Conservation (phyloP, 148 eudicot species). For the Camellia japonica region DNA sequence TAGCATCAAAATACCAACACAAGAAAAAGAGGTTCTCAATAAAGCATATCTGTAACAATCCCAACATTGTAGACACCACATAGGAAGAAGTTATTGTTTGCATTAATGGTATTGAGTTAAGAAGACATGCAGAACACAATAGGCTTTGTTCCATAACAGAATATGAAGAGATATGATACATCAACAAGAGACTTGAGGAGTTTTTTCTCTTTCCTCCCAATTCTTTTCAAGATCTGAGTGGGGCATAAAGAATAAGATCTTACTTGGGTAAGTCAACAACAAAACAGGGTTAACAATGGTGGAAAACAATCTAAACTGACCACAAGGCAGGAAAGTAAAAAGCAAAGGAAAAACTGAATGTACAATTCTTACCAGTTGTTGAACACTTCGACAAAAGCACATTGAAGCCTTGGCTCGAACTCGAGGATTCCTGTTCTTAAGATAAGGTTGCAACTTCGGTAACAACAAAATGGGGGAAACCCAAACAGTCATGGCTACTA, state of each 20-base stretch:
- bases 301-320: neutral
- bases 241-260: neutral
- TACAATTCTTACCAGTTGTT: slow-evolving; percentile 43
- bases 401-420: slow-evolving; percentile 71
- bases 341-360: neutral
- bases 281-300: neutral
- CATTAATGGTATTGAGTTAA: neutral
- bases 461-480: slow-evolving; percentile 49
- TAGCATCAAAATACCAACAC: neutral
- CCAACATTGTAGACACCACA: neutral
- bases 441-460: slow-evolving; percentile 55
- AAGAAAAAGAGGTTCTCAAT: neutral
- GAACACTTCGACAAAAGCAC: slow-evolving; percentile 55
- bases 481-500: slow-evolving; percentile 47
- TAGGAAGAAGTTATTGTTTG: neutral
- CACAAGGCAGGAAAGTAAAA: neutral
- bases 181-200: neutral
- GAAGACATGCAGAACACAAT: neutral
- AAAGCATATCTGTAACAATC: neutral
- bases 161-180: neutral
- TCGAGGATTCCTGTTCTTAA: slow-evolving; percentile 59
- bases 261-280: neutral
- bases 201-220: neutral
- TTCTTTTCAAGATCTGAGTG: neutral
- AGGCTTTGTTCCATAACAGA: neutral